Conservation (phyloP, 1,284 basidiomycete species). For the Ustilago lituana region DNA sequence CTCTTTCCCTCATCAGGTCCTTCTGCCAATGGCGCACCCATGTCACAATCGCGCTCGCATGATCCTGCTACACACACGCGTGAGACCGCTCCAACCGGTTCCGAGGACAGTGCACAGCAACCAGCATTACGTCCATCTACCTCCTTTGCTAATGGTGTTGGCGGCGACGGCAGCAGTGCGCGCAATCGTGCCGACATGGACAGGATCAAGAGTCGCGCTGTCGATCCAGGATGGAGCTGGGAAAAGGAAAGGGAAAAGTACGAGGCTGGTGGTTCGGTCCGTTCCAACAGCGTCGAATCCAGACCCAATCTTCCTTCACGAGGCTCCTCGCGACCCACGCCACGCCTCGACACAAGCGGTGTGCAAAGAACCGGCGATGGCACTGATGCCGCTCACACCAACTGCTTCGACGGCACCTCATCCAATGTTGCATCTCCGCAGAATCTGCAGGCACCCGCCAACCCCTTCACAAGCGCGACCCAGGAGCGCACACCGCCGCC, state of each 20-base stretch:
- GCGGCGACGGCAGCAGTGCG: conserved; percentile 9
- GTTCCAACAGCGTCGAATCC: conserved; percentile 41
- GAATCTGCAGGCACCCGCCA: conserved; percentile 20
- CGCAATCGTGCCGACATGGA: conserved; percentile 49
- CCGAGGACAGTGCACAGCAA: conserved; percentile 6
- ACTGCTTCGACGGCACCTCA: conserved; percentile 8
- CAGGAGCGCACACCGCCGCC: conserved; percentile 9
- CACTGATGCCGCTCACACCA: conserved; percentile 3
- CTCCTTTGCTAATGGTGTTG: conserved; percentile 21
- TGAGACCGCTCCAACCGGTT: not conserved
- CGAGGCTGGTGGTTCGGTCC: conserved; percentile 23
- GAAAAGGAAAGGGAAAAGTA: conserved; percentile 44
- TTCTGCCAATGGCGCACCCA: not conserved
- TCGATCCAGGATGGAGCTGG: conserved; percentile 54
- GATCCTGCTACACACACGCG: not conserved
- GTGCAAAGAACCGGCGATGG: not conserved
- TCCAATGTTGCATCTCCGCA: conserved; percentile 41
- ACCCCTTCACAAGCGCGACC: conserved; percentile 8
- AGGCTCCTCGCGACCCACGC: conserved; percentile 26
- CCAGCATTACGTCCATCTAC: conserved; percentile 29
- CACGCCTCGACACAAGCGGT: conserved; percentile 34
- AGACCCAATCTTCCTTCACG: conserved; percentile 35
- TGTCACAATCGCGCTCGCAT: conserved; percentile 24
- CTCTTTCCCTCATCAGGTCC: conserved; percentile 3
- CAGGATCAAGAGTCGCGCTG: conserved; percentile 47